These are phyloP conservation scores for Candida sithepensis DNA, from an alignment of 805 yeast species.

Conservation along the genomic window DNA sequence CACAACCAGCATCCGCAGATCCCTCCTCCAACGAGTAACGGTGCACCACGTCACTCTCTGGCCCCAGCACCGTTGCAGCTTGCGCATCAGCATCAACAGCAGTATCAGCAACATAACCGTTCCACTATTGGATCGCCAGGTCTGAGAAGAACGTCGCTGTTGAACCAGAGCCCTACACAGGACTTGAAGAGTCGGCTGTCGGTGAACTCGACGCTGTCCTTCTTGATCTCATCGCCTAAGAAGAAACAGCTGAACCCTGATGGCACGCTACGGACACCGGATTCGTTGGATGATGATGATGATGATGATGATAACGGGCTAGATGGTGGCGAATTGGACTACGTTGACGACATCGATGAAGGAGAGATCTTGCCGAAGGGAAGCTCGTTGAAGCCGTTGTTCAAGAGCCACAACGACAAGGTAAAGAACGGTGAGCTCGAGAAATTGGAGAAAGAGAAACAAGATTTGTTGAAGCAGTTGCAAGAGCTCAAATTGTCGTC, in stretches of 20 bases:
- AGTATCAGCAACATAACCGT: no score
- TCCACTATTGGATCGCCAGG: constrained; percentile 25
- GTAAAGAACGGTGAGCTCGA: constrained; percentile 1
- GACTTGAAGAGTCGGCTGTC: constrained; percentile 18
- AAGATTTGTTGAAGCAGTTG: constrained; percentile 5
- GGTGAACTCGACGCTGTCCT: constrained; percentile 23
- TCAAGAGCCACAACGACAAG: background rate
- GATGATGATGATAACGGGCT: no score
- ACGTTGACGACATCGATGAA: constrained; percentile 7
- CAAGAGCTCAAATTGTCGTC: constrained; percentile 1
- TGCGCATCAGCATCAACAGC: constrained; percentile 7
- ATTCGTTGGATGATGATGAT: constrained; percentile 13
- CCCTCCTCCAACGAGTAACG: constrained; percentile 3
- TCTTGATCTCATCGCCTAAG: constrained; percentile 17
- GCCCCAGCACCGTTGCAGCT: constrained; percentile 6
- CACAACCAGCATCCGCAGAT: constrained; percentile 1
- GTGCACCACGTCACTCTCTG: no score
- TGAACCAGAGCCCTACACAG: constrained; percentile 6
- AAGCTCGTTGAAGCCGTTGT: background rate
- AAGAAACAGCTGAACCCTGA: constrained; percentile 5
- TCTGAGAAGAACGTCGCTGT: constrained; percentile 9
- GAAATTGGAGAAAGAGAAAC: constrained; percentile 12
- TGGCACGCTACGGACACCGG: constrained; percentile 13
- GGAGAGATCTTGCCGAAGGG: constrained; percentile 2
- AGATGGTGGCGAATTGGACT: constrained; percentile 8